A percentile compares a stretch with the other conserved stretches of the same genome.
Evolutionary conservation across 2,329 filamentous ascomycete species (phyloP).

Genomic region (Cladosporium phlei): DNA sequence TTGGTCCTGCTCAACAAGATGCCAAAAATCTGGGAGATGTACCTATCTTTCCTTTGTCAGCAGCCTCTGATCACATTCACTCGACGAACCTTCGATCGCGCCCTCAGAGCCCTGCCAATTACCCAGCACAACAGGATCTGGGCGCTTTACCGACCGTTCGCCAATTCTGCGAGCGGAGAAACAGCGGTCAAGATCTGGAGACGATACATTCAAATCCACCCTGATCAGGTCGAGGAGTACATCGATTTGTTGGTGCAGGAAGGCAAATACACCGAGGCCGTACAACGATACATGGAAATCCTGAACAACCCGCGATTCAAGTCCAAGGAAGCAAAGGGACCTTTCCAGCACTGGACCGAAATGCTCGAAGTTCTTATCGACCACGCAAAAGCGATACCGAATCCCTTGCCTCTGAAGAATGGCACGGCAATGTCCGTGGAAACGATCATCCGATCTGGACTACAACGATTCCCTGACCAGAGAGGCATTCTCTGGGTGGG

Average conservation of each 20-base stretch:
- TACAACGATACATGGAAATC: constrained; percentile 84
- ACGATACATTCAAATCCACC: constrained; percentile 94
- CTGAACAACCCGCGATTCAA: constrained; percentile 85
- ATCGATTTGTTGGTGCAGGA: constrained; percentile 82
- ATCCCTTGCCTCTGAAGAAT: constrained; percentile 73
- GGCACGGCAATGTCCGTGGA: constrained; percentile 86
- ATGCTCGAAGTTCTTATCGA: constrained; percentile 93
- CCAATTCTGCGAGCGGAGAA: constrained; percentile 80
- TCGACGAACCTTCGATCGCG: constrained; percentile 83
- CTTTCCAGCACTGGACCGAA: constrained; percentile 95
- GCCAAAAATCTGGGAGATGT: constrained; percentile 98
- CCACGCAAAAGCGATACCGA: constrained; percentile 57
- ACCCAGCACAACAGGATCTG: constrained; percentile 96
- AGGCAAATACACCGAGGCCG: constrained; percentile 82
- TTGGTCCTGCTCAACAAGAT: constrained; percentile 96
- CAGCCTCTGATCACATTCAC: constrained; percentile 89
- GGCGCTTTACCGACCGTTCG: constrained; percentile 85
- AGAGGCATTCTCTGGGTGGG: constrained; percentile 92
- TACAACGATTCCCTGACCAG: constrained; percentile 86
- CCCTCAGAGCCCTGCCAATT: constrained; percentile 82
- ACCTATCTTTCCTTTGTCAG: constrained; percentile 80
- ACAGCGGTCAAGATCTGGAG: constrained; percentile 93
- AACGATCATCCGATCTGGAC: constrained; percentile 85
- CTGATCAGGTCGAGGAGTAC: constrained; percentile 91
- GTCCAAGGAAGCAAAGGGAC: constrained; percentile 89